These are phyloP conservation scores for Typha latifolia DNA, from an alignment of 176 grass and related monocot genomes.

Conservation along the genomic window DNA sequence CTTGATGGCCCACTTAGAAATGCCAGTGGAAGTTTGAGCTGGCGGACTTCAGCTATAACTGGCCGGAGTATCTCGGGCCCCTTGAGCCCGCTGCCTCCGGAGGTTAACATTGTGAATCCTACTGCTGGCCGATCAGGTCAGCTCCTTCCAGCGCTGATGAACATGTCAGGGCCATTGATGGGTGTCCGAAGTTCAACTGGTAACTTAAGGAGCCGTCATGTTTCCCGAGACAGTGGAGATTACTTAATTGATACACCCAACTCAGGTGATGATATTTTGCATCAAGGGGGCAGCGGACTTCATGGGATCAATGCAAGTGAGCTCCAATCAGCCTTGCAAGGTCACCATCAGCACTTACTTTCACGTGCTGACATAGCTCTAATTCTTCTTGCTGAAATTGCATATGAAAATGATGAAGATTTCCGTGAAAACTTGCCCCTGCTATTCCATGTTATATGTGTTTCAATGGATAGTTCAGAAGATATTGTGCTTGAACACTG, in stretches of 20 bases:
- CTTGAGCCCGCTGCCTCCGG: slow-evolving; percentile 83
- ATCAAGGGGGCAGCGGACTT: slow-evolving; percentile 57
- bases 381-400: slow-evolving; percentile 97
- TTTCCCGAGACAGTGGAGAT: slow-evolving; percentile 91
- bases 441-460: slow-evolving; percentile 93
- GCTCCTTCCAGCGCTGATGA: slow-evolving; percentile 82
- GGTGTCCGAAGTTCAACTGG: slow-evolving; percentile 79
- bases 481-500: slow-evolving; percentile 97
- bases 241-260: slow-evolving; percentile 87
- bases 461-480: slow-evolving; percentile 98
- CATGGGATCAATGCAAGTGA: slow-evolving; percentile 86
- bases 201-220: slow-evolving; percentile 87
- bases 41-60: slow-evolving; percentile 88
- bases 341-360: slow-evolving; percentile 76
- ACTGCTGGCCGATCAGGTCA: slow-evolving; percentile 77
- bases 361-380: slow-evolving; percentile 95
- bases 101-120: slow-evolving; percentile 62
- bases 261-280: slow-evolving; percentile 84
- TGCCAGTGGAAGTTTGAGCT: slow-evolving; percentile 82
- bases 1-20: slow-evolving; percentile 83
- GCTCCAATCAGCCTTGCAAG: slow-evolving; percentile 93
- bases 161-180: slow-evolving; percentile 90
- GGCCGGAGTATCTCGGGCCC: slow-evolving; percentile 91
- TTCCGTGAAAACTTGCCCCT: slow-evolving; percentile 95
- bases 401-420: slow-evolving; percentile 95